Conservation (phyloP, 768 basidiomycete species). For the Tephrocybe sp. region DNA sequence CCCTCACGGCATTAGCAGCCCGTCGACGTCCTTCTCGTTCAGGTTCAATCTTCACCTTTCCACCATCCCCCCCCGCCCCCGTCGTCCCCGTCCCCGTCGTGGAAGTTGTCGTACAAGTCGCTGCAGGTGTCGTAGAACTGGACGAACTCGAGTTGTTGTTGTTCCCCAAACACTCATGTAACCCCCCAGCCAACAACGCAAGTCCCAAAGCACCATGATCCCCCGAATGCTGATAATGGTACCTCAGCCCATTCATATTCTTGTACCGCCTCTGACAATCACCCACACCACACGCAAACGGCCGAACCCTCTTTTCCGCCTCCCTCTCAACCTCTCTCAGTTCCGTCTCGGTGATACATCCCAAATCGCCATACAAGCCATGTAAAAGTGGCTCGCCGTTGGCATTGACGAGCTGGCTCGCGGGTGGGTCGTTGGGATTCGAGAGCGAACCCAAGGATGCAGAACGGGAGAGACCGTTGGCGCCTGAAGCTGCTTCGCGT, state of each 20-base stretch:
- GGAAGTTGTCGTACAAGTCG: too few species aligned
- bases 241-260: constrained; percentile 97
- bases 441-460: constrained; percentile 11
- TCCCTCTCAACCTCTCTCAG: constrained; percentile 75
- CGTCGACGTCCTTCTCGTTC: constrained; percentile 16
- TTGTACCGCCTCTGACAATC: constrained; percentile 89
- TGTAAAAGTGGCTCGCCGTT: constrained; percentile 10
- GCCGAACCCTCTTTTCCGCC: constrained; percentile 77
- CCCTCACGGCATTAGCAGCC: background rate
- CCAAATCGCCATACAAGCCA: constrained; percentile 34
- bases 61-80: constrained; percentile 9
- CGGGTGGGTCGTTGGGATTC: background rate
- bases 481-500: constrained; percentile 24
- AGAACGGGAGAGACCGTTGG: constrained; percentile 8
- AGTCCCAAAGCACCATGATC: constrained; percentile 92
- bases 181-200: constrained; percentile 73
- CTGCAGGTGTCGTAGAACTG: too few species aligned
- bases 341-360: constrained; percentile 58
- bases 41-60: constrained; percentile 9
- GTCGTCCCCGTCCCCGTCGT: too few species aligned
- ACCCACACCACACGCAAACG: constrained; percentile 88
- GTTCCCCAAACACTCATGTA: constrained; percentile 42
- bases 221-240: constrained; percentile 96
- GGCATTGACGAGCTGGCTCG: background rate
- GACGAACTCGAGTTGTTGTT: too few species aligned